Conservation (phyloP, 2,329 filamentous ascomycete species). For the Canariomyces notabilis region DNA sequence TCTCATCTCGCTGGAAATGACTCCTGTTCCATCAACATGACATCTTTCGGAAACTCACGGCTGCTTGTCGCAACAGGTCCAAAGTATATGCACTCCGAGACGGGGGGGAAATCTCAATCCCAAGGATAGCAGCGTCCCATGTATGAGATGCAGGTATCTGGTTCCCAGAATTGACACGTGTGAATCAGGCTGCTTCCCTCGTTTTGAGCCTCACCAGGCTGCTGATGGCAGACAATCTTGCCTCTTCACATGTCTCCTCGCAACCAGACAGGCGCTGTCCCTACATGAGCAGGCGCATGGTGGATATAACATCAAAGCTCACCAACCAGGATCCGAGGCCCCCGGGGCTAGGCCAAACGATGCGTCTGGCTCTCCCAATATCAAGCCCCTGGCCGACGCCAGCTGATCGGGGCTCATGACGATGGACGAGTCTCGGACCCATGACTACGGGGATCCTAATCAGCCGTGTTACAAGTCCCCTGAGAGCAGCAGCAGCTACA, state of each 20-base stretch:
- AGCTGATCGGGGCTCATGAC: neutral
- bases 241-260: neutral
- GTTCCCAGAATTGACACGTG: neutral
- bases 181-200: neutral
- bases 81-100: too few species aligned
- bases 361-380: neutral
- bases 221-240: neutral
- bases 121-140: too few species aligned
- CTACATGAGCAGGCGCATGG: too few species aligned
- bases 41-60: neutral
- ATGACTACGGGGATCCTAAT: neutral
- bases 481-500: neutral
- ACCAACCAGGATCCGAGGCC: neutral
- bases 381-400: neutral
- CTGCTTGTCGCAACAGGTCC: too few species aligned
- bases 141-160: too few species aligned
- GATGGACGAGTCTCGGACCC: neutral
- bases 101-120: too few species aligned
- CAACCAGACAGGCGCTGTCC: too few species aligned
- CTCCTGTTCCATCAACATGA: neutral
- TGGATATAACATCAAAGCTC: neutral
- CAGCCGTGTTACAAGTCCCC: neutral
- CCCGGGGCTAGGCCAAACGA: neutral
- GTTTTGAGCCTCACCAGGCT: neutral
- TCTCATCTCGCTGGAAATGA: too few species aligned